These are phyloP conservation scores for Fonsecaea nubica DNA, from an alignment of 2,329 filamentous ascomycete genomes.

Conservation along the genomic window DNA sequence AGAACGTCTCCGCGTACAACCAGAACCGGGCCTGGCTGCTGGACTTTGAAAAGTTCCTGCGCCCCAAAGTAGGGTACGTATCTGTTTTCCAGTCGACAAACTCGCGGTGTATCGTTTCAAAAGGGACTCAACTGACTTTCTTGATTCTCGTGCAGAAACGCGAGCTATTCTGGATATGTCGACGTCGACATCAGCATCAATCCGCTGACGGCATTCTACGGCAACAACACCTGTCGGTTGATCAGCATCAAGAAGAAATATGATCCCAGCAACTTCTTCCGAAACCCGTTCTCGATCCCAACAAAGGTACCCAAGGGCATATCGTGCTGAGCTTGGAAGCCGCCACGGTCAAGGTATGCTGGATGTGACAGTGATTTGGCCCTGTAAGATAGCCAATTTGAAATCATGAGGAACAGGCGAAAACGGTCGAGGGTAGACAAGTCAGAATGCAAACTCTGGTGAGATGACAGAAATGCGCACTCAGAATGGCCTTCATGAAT, in stretches of 20 bases:
- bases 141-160: neutral
- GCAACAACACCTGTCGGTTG: constrained; percentile 6
- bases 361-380: neutral
- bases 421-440: neutral
- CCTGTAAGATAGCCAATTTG: neutral
- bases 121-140: neutral
- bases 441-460: neutral
- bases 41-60: constrained; percentile 8
- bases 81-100: neutral
- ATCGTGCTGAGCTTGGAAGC: neutral
- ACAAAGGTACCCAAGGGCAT: neutral
- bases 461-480: neutral
- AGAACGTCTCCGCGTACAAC: neutral
- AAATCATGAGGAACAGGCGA: neutral
- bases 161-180: constrained; percentile 3
- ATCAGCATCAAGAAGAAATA: constrained; percentile 6
- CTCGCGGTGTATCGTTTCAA: neutral
- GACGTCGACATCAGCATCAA: constrained; percentile 3
- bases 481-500: neutral
- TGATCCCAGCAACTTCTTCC: constrained; percentile 7
- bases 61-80: constrained; percentile 6
- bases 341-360: neutral
- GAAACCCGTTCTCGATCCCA: constrained; percentile 3
- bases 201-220: constrained; percentile 5
- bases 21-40: constrained; percentile 4